These are phyloP conservation scores for Ascochyta koolunga DNA, from an alignment of 2,329 filamentous ascomycete species.

Conservation along the genomic window DNA sequence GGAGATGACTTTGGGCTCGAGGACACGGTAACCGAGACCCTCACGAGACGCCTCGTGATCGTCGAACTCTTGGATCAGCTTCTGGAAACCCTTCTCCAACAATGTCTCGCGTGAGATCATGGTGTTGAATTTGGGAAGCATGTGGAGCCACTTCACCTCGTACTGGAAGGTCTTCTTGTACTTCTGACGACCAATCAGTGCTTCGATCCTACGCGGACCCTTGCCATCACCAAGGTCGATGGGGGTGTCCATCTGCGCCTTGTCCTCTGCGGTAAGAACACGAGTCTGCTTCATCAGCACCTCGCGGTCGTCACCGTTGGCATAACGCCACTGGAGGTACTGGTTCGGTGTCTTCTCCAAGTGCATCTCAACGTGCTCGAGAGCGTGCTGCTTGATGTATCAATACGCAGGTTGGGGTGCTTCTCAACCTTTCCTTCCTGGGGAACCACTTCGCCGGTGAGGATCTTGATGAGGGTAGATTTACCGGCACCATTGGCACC, in stretches of 20 bases:
- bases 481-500: conserved; percentile 98
- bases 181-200: conserved; percentile 94
- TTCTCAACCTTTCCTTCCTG: conserved; percentile 89
- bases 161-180: conserved; percentile 99
- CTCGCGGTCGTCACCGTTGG: conserved; percentile 94
- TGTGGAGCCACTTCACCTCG: conserved; percentile 90
- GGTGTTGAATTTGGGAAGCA: conserved; percentile 91
- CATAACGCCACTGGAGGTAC: conserved; percentile 98
- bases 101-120: conserved; percentile 94
- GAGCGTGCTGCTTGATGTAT: conserved; percentile 98
- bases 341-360: conserved; percentile 99
- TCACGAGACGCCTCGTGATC: conserved; percentile 99
- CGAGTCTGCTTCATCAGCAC: conserved; percentile 98
- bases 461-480: conserved; percentile 95
- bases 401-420: conserved; percentile 97
- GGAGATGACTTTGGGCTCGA: conserved; percentile 91
- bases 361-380: conserved; percentile 99
- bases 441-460: conserved; percentile 90
- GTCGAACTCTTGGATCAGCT: conserved; percentile 96
- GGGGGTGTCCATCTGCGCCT: conserved; percentile 87
- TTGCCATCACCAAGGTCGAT: conserved; percentile 86
- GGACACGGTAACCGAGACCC: conserved; percentile 91
- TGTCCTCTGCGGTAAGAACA: conserved; percentile 82
- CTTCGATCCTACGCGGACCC: conserved; percentile 77
- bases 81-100: conserved; percentile 82